phyloP scores from a whole-genome alignment of 2,329 filamentous ascomycete species.

The Fusarium sp. region DNA sequence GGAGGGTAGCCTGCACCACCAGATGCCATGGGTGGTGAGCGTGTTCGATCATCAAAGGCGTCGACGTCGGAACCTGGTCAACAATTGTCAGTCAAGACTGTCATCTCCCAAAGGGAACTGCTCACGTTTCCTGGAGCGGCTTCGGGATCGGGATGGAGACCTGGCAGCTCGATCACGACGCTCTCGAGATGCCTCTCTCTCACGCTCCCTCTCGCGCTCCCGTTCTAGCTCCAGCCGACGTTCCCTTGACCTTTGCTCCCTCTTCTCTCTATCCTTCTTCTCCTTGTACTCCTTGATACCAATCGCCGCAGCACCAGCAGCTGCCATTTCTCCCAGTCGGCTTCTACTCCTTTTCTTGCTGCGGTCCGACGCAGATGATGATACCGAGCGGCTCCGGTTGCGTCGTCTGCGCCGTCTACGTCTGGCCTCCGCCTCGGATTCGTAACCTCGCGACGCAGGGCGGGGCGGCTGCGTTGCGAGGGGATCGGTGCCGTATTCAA shows the following conservation, averaged over 20 bases:
- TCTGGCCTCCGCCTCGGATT: conserved; percentile 61
- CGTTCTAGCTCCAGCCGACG: conserved; percentile 40
- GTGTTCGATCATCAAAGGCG: conserved; percentile 51
- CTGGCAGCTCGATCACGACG: conserved; percentile 46
- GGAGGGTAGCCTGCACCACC: conserved; percentile 64
- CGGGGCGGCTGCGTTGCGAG: conserved; percentile 58
- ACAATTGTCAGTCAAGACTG: conserved; percentile 25
- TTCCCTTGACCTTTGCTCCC: conserved; percentile 52
- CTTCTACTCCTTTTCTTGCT: conserved; percentile 65
- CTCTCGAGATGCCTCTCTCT: conserved; percentile 34
- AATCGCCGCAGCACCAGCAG: conserved; percentile 70
- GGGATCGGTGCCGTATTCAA: conserved; percentile 73
- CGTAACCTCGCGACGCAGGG: conserved; percentile 55
- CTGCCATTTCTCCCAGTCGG: conserved; percentile 65
- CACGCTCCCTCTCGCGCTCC: conserved; percentile 40
- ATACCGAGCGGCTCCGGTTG: conserved; percentile 49
- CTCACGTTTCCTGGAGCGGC: conserved; percentile 47
- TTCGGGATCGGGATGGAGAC: conserved; percentile 38
- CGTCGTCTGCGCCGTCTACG: conserved; percentile 54
- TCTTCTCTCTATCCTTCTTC: conserved; percentile 50
- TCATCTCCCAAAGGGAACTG: conserved; percentile 10
- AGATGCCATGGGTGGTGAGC: conserved; percentile 63
- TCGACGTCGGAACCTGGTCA: conserved; percentile 46
- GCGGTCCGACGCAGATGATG: conserved; percentile 49
- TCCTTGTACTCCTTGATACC: conserved; percentile 72